Conservation (phyloP, 805 yeast species). For the Priceomyces melissophilus region DNA sequence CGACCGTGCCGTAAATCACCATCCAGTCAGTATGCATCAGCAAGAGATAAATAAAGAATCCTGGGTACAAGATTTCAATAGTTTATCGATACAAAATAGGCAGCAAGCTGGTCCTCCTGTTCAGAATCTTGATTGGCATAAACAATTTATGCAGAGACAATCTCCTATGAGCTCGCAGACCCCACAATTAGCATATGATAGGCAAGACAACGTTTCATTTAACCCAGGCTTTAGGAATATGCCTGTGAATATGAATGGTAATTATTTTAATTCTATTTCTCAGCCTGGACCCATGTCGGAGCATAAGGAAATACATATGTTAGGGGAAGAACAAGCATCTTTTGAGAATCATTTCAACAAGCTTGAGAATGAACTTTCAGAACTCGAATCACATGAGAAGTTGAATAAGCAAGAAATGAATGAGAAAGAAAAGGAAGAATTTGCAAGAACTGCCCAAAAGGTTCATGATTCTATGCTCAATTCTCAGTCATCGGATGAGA, state of each 20-base stretch:
- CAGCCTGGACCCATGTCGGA: slow-evolving; percentile 14
- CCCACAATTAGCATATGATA: slow-evolving; percentile 5
- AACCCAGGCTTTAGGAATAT: slow-evolving; percentile 5
- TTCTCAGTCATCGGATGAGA: slow-evolving; percentile 17
- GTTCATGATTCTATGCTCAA: slow-evolving; percentile 27
- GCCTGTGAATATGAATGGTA: slow-evolving; percentile 17
- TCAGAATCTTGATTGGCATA: slow-evolving; percentile 8
- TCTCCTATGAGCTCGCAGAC: slow-evolving; percentile 4
- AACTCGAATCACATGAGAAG: slow-evolving; percentile 5
- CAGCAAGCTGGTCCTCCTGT: slow-evolving; percentile 2
- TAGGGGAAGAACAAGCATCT: slow-evolving; percentile 21
- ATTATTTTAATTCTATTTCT: slow-evolving; percentile 15
- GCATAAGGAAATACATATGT: slow-evolving; percentile 25
- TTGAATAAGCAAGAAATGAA: slow-evolving; percentile 1
- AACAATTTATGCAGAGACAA: slow-evolving; percentile 10
- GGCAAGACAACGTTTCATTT: slow-evolving; percentile 5
- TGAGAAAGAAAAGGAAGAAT: slow-evolving; percentile 29
- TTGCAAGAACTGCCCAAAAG: slow-evolving; percentile 38
- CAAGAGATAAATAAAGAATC: neutral
- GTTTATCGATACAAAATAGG: slow-evolving; percentile 14
- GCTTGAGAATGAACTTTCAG: slow-evolving; percentile 26
- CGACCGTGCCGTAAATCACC: slow-evolving; percentile 2
- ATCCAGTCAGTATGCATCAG: too few relatives aligned
- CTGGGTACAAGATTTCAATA: slow-evolving; percentile 32
- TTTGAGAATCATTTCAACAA: slow-evolving; percentile 32